These are phyloP conservation scores for Phytophthora litchii DNA, from an alignment of 352 stramenopile species.

Conservation along the genomic window DNA sequence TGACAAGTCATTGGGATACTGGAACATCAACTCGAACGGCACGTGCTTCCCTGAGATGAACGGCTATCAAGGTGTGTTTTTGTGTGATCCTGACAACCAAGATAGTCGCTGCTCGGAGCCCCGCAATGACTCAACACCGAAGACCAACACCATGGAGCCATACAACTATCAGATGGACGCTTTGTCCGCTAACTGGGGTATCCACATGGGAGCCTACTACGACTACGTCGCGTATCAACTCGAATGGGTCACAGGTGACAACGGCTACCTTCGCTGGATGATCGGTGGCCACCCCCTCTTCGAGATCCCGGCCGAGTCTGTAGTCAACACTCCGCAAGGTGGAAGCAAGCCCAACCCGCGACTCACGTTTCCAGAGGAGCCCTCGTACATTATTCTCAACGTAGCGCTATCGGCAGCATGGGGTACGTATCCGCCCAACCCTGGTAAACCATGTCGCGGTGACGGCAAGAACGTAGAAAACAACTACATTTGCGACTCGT, in stretches of 20 bases:
- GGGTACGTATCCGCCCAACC: slow-evolving; percentile 70
- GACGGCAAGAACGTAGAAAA: slow-evolving; percentile 48
- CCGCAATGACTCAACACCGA: slow-evolving; percentile 49
- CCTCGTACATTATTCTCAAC: slow-evolving; percentile 95
- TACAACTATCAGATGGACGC: slow-evolving; percentile 84
- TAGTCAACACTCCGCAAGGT: slow-evolving; percentile 55
- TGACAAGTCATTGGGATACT: slow-evolving; percentile 40
- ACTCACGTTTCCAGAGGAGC: slow-evolving; percentile 83
- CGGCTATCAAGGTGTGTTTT: slow-evolving; percentile 63
- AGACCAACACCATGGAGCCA: slow-evolving; percentile 61
- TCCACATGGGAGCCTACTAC: slow-evolving; percentile 71
- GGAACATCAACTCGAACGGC: slow-evolving; percentile 75
- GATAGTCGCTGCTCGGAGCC: slow-evolving; percentile 51
- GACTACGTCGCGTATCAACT: slow-evolving; percentile 66
- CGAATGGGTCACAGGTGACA: slow-evolving; percentile 72
- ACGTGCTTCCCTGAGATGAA: slow-evolving; percentile 70
- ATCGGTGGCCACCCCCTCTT: slow-evolving; percentile 63
- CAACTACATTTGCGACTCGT: slow-evolving; percentile 80
- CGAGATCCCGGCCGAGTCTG: slow-evolving; percentile 64
- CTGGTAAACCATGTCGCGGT: slow-evolving; percentile 56
- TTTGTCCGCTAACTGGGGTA: slow-evolving; percentile 69
- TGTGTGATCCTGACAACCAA: slow-evolving; percentile 70
- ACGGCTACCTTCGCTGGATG: slow-evolving; percentile 77
- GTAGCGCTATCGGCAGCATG: slow-evolving; percentile 91
- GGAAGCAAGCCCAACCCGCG: slow-evolving; percentile 49